phyloP scores from a whole-genome alignment of 768 basidiomycete species.

The Lactifluus hygrophoroides region DNA sequence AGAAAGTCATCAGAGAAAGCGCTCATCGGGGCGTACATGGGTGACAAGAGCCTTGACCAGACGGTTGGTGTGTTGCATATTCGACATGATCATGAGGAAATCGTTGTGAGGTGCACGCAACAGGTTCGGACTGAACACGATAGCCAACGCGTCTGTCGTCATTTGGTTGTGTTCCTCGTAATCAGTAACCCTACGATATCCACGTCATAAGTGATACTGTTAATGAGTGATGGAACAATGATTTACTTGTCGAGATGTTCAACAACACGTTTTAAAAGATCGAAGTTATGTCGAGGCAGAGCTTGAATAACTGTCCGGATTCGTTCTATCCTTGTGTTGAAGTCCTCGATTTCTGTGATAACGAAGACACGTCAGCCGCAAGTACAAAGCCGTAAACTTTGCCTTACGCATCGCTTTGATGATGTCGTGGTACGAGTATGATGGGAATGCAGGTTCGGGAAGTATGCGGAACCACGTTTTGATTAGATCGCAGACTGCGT shows the following conservation, averaged over 20 bases:
- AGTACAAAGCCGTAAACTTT: not conserved
- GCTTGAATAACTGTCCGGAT: constrained; percentile 61
- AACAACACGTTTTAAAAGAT: constrained; percentile 66
- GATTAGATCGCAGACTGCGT: constrained; percentile 75
- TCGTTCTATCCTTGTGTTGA: constrained; percentile 53
- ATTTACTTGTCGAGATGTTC: constrained; percentile 75
- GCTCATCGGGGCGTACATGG: constrained; percentile 55
- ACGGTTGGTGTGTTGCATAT: constrained; percentile 41
- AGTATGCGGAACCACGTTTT: constrained; percentile 82
- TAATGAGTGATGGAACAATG: not conserved
- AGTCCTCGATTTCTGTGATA: constrained; percentile 52
- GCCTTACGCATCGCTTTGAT: constrained; percentile 60
- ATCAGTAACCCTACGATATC: constrained; percentile 64
- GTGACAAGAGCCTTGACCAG: constrained; percentile 45
- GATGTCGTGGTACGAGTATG: constrained; percentile 55
- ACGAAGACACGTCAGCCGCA: not conserved
- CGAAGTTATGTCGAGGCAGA: constrained; percentile 67
- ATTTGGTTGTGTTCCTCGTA: constrained; percentile 86
- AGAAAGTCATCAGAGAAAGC: not conserved
- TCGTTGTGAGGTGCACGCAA: constrained; percentile 72
- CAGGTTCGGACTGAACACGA: constrained; percentile 79
- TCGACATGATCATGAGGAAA: constrained; percentile 66
- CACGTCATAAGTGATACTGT: not conserved
- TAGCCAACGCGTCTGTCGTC: constrained; percentile 77
- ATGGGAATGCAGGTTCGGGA: constrained; percentile 72